phyloP scores from a whole-genome alignment of 176 grass and related monocot species.

The Juncus inflexus region DNA sequence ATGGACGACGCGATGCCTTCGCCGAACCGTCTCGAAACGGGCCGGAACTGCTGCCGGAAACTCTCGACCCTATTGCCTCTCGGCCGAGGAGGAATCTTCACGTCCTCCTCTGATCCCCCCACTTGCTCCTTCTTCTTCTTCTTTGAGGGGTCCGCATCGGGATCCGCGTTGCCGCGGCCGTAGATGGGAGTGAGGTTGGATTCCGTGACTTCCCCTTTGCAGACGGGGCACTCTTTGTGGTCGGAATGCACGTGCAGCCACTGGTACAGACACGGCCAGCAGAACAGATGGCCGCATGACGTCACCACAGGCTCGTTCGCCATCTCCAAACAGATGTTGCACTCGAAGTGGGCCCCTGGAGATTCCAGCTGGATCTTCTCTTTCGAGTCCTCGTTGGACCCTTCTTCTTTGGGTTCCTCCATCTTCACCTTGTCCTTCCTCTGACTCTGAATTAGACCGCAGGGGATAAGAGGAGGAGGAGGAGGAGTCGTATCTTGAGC shows the following conservation, averaged over 20 bases:
- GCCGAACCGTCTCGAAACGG: slow-evolving; percentile 82
- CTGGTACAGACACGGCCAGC: slow-evolving; percentile 95
- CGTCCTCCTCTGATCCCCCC: slow-evolving; percentile 40
- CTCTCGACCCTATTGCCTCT: slow-evolving; percentile 84
- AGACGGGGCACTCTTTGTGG: slow-evolving; percentile 94
- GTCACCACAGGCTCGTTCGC: slow-evolving; percentile 91
- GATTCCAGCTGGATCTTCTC: slow-evolving; percentile 32
- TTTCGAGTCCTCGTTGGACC: slow-evolving; percentile 43
- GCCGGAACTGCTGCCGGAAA: slow-evolving; percentile 89
- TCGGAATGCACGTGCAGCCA: slow-evolving; percentile 88
- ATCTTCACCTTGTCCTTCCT: slow-evolving; percentile 32
- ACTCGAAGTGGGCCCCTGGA: slow-evolving; percentile 57
- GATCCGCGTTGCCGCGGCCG: slow-evolving; percentile 62
- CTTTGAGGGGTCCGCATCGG: slow-evolving; percentile 43
- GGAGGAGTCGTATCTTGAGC: slow-evolving; percentile 25
- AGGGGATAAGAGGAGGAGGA: neutral
- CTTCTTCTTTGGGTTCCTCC: slow-evolving; percentile 36
- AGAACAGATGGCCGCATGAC: slow-evolving; percentile 94
- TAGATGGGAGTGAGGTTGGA: slow-evolving; percentile 80
- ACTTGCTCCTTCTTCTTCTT: slow-evolving; percentile 18
- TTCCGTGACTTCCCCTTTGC: slow-evolving; percentile 94
- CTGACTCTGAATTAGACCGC: slow-evolving; percentile 35
- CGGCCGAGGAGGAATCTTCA: slow-evolving; percentile 70
- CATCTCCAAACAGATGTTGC: slow-evolving; percentile 96
- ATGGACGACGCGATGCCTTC: slow-evolving; percentile 75